Conservation (phyloP, 1,284 basidiomycete species). For the Pascua guehoae region DNA sequence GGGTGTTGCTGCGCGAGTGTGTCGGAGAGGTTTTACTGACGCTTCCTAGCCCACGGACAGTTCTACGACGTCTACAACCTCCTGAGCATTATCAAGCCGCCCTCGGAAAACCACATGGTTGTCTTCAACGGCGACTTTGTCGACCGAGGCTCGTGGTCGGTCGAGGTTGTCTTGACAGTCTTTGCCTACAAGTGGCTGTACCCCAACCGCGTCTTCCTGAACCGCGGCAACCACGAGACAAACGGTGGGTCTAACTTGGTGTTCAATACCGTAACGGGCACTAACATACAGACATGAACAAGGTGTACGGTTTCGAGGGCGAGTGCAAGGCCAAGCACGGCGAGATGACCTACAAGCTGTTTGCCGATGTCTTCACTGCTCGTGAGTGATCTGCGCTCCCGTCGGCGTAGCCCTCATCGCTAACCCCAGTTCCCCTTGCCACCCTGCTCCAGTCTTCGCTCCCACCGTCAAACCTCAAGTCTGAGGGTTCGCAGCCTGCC, state of each 20-base stretch:
- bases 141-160: constrained; percentile 91
- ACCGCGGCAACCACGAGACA: constrained; percentile 96
- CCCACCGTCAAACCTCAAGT: constrained; percentile 54
- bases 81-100: constrained; percentile 77
- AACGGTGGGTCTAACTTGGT: constrained; percentile 44
- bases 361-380: constrained; percentile 84
- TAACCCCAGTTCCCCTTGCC: constrained; percentile 72
- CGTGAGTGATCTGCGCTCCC: constrained; percentile 55
- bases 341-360: constrained; percentile 82
- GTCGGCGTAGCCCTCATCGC: background rate
- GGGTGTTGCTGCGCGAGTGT: constrained; percentile 25
- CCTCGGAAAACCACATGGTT: constrained; percentile 73
- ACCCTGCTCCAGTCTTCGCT: constrained; percentile 75
- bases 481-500: constrained; percentile 45
- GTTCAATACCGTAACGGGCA: background rate
- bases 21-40: background rate
- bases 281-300: constrained; percentile 62
- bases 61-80: constrained; percentile 92
- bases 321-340: constrained; percentile 95
- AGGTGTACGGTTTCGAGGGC: constrained; percentile 89
- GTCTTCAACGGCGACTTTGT: constrained; percentile 95
- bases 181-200: constrained; percentile 98
- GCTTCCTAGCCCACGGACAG: constrained; percentile 56
- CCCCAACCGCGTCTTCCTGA: constrained; percentile 80
- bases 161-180: constrained; percentile 90